phyloP scores from a whole-genome alignment of 2,329 filamentous ascomycete genomes.

The Fusarium sp. region DNA sequence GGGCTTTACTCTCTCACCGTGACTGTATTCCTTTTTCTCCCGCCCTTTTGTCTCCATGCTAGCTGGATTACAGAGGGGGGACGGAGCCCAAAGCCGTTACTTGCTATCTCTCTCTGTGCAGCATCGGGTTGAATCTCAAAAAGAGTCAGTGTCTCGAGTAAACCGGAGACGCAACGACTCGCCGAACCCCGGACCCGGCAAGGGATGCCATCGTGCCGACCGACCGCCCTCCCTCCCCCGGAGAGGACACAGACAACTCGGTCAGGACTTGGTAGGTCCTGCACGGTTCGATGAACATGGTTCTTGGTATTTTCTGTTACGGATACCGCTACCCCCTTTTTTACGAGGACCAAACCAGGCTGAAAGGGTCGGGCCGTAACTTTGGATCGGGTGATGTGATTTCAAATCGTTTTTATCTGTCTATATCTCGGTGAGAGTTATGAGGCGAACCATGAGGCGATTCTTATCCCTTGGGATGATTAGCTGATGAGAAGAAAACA shows the following conservation, averaged over 20 bases:
- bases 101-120: not conserved
- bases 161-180: not conserved
- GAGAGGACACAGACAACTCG: not conserved
- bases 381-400: conserved; percentile 23
- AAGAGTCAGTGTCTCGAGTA: conserved; percentile 12
- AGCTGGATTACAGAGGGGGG: not conserved
- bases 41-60: not conserved
- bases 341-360: not conserved
- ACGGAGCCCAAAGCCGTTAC: not conserved
- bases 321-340: conserved; percentile 17
- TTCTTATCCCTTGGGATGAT: conserved; percentile 2
- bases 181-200: conserved; percentile 15
- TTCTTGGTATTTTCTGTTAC: conserved; percentile 15
- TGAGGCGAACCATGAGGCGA: conserved; percentile 2
- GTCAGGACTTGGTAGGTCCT: conserved; percentile 1
- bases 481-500: not conserved
- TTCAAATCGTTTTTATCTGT: not conserved
- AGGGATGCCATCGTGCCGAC: conserved; percentile 14
- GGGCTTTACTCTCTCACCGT: not conserved
- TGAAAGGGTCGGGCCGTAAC: conserved; percentile 34
- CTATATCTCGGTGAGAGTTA: not conserved
- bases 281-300: conserved; percentile 18
- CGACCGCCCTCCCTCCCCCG: not conserved
- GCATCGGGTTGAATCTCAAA: not conserved
- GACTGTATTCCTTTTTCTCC: conserved; percentile 10